Percentiles rank a stretch among this genome's conserved stretches.
These are phyloP conservation scores for Penicillium sp. DNA, from an alignment of 2,329 filamentous ascomycete genomes.

Conservation along the genomic window DNA sequence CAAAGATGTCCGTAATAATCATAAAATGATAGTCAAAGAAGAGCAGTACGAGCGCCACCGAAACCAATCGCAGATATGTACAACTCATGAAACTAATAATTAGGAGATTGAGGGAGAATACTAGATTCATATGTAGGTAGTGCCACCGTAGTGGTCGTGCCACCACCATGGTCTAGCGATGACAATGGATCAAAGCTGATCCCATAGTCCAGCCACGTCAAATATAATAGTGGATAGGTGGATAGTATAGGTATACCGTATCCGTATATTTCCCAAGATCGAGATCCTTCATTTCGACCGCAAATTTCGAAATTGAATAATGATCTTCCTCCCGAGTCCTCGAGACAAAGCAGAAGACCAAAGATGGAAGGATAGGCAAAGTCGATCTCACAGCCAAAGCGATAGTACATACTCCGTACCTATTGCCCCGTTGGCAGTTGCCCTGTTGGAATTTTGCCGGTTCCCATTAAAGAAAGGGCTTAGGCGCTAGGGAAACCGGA, in stretches of 20 bases:
- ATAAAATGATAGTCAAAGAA: background rate
- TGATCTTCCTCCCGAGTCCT: too few species aligned
- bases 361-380: background rate
- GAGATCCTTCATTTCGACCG: too few species aligned
- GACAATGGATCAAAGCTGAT: background rate
- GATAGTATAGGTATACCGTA: too few species aligned
- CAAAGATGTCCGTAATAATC: background rate
- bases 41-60: background rate
- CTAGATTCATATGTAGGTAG: background rate
- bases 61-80: background rate
- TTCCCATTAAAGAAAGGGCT: too few species aligned
- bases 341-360: background rate
- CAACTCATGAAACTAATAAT: slow-evolving; percentile 5
- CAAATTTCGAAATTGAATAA: too few species aligned
- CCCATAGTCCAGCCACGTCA: background rate
- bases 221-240: too few species aligned
- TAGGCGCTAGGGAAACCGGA: too few species aligned
- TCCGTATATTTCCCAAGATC: too few species aligned
- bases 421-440: too few species aligned
- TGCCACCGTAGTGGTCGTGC: too few species aligned
- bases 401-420: too few species aligned
- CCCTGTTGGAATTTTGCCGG: too few species aligned
- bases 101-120: background rate
- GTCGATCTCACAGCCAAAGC: background rate
- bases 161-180: background rate